These are phyloP conservation scores for Albugo laibachii DNA, from an alignment of 352 stramenopile species.

Conservation along the genomic window DNA sequence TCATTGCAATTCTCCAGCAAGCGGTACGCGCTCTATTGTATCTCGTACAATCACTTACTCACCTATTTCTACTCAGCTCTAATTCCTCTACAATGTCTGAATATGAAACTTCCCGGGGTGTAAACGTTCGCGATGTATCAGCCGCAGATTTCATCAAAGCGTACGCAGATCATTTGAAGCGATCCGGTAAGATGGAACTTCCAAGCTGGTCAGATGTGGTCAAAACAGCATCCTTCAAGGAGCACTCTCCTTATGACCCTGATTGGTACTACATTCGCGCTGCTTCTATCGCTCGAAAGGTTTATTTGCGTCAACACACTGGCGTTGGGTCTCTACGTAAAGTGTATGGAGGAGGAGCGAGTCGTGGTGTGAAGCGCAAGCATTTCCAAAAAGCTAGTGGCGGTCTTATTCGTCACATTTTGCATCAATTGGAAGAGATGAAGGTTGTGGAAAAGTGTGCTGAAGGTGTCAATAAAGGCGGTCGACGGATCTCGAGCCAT, in stretches of 20 bases:
- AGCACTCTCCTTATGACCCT: constrained; percentile 91
- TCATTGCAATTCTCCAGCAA: too few species aligned
- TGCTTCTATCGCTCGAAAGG: constrained; percentile 93
- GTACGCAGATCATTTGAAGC: constrained; percentile 98
- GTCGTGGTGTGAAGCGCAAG: constrained; percentile 86
- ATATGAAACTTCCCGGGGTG: constrained; percentile 70
- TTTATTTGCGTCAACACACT: constrained; percentile 95
- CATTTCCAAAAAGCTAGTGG: constrained; percentile 91
- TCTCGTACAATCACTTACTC: too few species aligned
- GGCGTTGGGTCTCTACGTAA: constrained; percentile 94
- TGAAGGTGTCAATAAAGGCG: constrained; percentile 83
- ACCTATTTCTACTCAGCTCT: constrained; percentile 2
- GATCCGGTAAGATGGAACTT: constrained; percentile 96
- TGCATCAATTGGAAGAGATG: constrained; percentile 96
- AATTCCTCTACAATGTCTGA: constrained; percentile 68
- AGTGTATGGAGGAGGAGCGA: constrained; percentile 90
- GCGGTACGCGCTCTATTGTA: too few species aligned
- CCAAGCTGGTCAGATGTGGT: constrained; percentile 95
- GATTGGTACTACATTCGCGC: constrained; percentile 99
- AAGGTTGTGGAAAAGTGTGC: constrained; percentile 94
- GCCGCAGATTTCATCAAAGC: constrained; percentile 94
- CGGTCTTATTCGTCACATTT: constrained; percentile 94
- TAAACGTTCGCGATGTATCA: constrained; percentile 95
- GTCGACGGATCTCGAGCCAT: constrained; percentile 89
- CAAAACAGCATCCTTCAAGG: constrained; percentile 96